A percentile compares a stretch with the other conserved stretches of the same genome.
Evolutionary conservation across 179 eudicot genomes (phyloP).

Genomic region (Gypsophila paniculata): DNA sequence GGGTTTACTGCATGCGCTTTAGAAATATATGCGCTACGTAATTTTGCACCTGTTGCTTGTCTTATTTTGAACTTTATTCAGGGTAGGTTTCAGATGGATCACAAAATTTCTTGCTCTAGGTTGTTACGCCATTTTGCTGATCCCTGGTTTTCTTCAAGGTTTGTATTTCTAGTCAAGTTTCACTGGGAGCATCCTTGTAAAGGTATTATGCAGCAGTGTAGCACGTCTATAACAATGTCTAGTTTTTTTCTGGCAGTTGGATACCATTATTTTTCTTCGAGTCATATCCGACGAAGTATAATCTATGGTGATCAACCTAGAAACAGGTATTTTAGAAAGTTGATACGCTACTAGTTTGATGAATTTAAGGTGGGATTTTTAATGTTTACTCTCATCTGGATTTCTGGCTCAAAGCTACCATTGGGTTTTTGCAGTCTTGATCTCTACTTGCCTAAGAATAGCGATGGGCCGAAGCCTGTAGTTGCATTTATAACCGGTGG

Average conservation of each 20-base stretch:
- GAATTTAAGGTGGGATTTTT: background rate
- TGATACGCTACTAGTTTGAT: background rate
- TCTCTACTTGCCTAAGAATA: slow-evolving; percentile 77
- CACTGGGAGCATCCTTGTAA: background rate
- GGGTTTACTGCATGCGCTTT: too few relatives aligned
- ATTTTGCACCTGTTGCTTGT: slow-evolving; percentile 17
- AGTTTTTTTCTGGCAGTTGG: slow-evolving; percentile 57
- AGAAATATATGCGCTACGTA: background rate
- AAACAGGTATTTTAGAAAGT: slow-evolving; percentile 51
- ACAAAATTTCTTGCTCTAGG: slow-evolving; percentile 75
- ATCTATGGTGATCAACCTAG: slow-evolving; percentile 83
- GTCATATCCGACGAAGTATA: slow-evolving; percentile 65
- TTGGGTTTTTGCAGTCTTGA: slow-evolving; percentile 60
- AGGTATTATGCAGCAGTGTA: background rate
- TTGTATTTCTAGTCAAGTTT: slow-evolving; percentile 18
- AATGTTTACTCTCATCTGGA: background rate
- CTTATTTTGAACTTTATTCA: slow-evolving; percentile 53
- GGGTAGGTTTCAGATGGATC: slow-evolving; percentile 95
- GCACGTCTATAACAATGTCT: slow-evolving; percentile 10
- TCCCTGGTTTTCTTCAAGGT: slow-evolving; percentile 97
- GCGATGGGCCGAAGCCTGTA: slow-evolving; percentile 72
- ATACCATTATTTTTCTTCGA: slow-evolving; percentile 73
- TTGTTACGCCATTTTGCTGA: slow-evolving; percentile 65
- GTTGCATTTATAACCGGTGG: slow-evolving; percentile 97
- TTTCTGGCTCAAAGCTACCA: slow-evolving; percentile 18